Evolutionary conservation across 257 asterid genomes (phyloP).

Genomic region (Salvia hispanica): DNA sequence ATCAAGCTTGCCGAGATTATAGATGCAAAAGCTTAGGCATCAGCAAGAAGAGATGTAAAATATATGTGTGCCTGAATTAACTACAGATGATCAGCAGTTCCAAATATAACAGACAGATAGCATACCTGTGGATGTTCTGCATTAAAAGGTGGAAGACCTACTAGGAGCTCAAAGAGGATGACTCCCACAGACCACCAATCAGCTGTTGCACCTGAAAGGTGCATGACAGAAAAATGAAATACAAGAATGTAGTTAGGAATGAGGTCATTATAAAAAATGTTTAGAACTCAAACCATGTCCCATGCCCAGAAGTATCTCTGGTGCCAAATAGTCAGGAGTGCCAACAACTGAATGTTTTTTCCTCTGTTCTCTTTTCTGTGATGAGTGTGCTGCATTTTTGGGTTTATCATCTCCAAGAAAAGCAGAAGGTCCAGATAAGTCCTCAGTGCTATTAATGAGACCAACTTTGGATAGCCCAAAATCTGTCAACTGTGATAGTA

Average conservation of each 20-base stretch:
- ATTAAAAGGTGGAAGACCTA: conserved; percentile 90
- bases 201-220: conserved; percentile 71
- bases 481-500: conserved; percentile 88
- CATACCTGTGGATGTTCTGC: conserved; percentile 89
- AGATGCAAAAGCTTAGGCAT: conserved; percentile 11
- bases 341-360: conserved; percentile 83
- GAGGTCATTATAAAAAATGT: conserved; percentile 15
- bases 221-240: conserved; percentile 19
- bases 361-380: conserved; percentile 69
- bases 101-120: conserved; percentile 42
- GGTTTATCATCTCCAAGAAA: conserved; percentile 71
- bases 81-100: conserved; percentile 11
- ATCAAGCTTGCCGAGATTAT: conserved; percentile 1
- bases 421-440: conserved; percentile 86
- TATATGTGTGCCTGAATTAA: neutral
- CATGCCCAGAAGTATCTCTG: conserved; percentile 99
- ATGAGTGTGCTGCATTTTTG: conserved; percentile 46
- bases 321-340: conserved; percentile 99
- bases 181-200: conserved; percentile 99
- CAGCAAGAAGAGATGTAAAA: conserved; percentile 23
- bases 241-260: conserved; percentile 3
- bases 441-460: conserved; percentile 94
- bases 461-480: conserved; percentile 98
- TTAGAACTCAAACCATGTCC: conserved; percentile 77
- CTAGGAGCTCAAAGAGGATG: conserved; percentile 81